phyloP scores from a whole-genome alignment of 805 yeast genomes.

The Peterozyma xylosa region DNA sequence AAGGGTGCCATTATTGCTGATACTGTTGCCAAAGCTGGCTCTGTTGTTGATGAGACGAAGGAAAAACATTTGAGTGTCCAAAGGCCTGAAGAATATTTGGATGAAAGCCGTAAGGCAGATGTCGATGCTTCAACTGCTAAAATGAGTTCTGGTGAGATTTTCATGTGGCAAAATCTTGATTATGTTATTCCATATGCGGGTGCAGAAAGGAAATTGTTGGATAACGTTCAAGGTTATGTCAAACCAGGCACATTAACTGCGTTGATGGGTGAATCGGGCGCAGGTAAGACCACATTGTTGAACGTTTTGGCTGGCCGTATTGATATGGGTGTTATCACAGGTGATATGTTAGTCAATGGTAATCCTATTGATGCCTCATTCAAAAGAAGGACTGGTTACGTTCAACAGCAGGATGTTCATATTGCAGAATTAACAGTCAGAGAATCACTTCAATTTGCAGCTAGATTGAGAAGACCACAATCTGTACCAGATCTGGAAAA shows the following conservation, averaged over 20 bases:
- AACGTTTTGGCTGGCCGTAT: conserved; percentile 45
- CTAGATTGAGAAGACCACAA: conserved; percentile 37
- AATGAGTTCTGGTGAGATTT: conserved; percentile 36
- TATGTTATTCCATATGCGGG: conserved; percentile 47
- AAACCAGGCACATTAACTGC: conserved; percentile 53
- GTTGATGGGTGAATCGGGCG: conserved; percentile 60
- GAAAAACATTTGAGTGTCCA: no score
- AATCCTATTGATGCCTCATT: conserved; percentile 37
- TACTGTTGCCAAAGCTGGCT: not conserved
- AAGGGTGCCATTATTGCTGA: conserved; percentile 28
- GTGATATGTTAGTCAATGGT: conserved; percentile 51
- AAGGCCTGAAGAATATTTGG: no score
- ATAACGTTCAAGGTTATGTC: conserved; percentile 35
- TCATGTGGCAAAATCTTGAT: conserved; percentile 56
- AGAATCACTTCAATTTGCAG: conserved; percentile 41
- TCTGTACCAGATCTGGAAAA: conserved; percentile 33
- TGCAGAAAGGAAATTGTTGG: conserved; percentile 30
- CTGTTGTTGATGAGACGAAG: no score
- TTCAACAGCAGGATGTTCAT: conserved; percentile 50
- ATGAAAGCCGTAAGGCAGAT: not conserved
- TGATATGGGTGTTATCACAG: conserved; percentile 45
- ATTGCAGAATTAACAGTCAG: conserved; percentile 42
- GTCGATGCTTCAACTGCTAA: conserved; percentile 8
- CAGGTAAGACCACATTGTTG: conserved; percentile 54
- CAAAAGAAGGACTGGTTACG: conserved; percentile 48